A percentile compares a stretch with the other conserved stretches of the same genome.
Conservation (phyloP, 2,329 filamentous ascomycete species). For the Aaosphaeria arxii region DNA sequence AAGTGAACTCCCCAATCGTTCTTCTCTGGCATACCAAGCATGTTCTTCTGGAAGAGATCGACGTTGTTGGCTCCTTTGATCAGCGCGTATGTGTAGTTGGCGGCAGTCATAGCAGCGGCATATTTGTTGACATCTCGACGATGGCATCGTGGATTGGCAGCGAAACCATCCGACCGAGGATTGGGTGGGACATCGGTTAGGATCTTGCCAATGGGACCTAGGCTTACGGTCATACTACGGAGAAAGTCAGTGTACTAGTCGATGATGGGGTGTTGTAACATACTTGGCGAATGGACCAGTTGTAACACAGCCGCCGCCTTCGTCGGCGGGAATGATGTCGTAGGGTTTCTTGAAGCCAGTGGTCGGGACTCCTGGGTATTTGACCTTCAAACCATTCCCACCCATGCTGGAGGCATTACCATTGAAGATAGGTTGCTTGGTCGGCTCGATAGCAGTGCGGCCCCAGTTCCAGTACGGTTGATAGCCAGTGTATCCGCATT, state of each 20-base stretch:
- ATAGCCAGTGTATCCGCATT: slow-evolving; percentile 38
- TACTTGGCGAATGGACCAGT: slow-evolving; percentile 49
- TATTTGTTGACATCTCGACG: slow-evolving; percentile 32
- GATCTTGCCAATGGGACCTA: slow-evolving; percentile 45
- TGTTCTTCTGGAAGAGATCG: slow-evolving; percentile 32
- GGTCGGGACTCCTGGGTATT: slow-evolving; percentile 13
- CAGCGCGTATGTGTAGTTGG: slow-evolving; percentile 17
- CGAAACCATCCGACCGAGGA: slow-evolving; percentile 20
- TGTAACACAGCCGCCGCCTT: slow-evolving; percentile 53
- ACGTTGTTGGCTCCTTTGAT: slow-evolving; percentile 16
- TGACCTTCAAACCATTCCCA: slow-evolving; percentile 41
- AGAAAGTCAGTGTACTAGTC: neutral
- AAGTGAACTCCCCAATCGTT: slow-evolving; percentile 40
- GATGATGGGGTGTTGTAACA: neutral
- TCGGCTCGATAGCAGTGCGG: slow-evolving; percentile 11
- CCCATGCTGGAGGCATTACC: slow-evolving; percentile 47
- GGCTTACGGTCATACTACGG: slow-evolving; percentile 28
- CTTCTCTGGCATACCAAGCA: slow-evolving; percentile 32
- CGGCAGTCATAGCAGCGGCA: slow-evolving; percentile 9
- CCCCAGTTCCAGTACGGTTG: slow-evolving; percentile 30
- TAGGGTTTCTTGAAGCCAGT: slow-evolving; percentile 13
- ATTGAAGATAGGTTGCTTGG: slow-evolving; percentile 52
- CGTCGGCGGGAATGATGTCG: slow-evolving; percentile 43
- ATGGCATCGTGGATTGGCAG: slow-evolving; percentile 29
- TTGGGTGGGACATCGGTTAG: slow-evolving; percentile 24